phyloP scores from a whole-genome alignment of 768 basidiomycete species.

The Termitomyces sp. region DNA sequence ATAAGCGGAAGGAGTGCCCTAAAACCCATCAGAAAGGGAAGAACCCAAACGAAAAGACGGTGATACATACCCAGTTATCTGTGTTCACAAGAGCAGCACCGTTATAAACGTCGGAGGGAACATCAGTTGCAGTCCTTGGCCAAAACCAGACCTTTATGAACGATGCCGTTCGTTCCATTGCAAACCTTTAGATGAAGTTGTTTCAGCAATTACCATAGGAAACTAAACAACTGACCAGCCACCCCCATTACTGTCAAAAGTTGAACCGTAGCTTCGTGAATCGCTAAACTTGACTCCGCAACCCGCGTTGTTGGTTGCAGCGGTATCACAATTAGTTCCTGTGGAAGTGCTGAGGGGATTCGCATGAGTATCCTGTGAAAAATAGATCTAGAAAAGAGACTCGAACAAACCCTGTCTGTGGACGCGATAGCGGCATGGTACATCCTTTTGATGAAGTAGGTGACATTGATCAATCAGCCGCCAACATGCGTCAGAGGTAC shows the following conservation, averaged over 20 bases:
- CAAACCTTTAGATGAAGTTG: slow-evolving; percentile 38
- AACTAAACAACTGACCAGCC: slow-evolving; percentile 40
- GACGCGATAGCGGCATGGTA: slow-evolving; percentile 42
- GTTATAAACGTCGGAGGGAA: slow-evolving; percentile 41
- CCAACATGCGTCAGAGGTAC: slow-evolving; percentile 38
- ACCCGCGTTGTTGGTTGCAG: slow-evolving; percentile 44
- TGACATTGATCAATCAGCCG: background rate
- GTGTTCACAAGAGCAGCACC: slow-evolving; percentile 41
- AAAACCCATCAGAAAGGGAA: background rate
- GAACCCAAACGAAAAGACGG: background rate
- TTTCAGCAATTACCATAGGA: background rate
- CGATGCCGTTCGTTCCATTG: slow-evolving; percentile 49
- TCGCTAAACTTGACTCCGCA: slow-evolving; percentile 47
- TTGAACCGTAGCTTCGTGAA: slow-evolving; percentile 46
- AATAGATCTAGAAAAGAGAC: background rate
- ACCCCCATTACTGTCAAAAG: slow-evolving; percentile 54
- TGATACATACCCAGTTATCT: slow-evolving; percentile 41
- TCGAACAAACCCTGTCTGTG: slow-evolving; percentile 37
- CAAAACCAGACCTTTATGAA: slow-evolving; percentile 74
- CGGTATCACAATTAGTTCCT: slow-evolving; percentile 43
- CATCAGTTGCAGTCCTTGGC: slow-evolving; percentile 36
- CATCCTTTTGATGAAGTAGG: slow-evolving; percentile 30
- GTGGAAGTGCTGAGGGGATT: slow-evolving; percentile 25
- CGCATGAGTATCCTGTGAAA: background rate
- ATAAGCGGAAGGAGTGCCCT: slow-evolving; percentile 55